Evolutionary conservation across 257 asterid species (phyloP).

Genomic region (Nicotiana sylvestris): DNA sequence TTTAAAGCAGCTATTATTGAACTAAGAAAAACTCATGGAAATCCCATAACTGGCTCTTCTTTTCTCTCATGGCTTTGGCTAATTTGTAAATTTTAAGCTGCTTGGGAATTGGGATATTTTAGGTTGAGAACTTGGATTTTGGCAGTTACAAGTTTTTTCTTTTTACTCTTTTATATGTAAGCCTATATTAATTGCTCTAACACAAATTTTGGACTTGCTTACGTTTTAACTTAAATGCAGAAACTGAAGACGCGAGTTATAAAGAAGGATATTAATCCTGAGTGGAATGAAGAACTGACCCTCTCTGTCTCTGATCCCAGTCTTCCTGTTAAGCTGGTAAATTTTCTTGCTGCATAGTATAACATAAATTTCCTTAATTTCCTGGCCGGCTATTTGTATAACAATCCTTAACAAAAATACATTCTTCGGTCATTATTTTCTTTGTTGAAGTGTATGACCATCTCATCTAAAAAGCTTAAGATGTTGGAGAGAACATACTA

Average conservation of each 20-base stretch:
- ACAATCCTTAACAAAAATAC: too few relatives aligned
- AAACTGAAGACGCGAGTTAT: constrained; percentile 80
- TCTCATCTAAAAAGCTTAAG: too few relatives aligned
- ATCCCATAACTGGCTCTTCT: neutral
- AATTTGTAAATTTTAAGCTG: too few relatives aligned
- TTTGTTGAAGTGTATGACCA: too few relatives aligned
- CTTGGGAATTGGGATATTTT: too few relatives aligned
- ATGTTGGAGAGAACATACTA: too few relatives aligned
- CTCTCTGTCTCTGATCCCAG: constrained; percentile 57
- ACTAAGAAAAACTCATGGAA: neutral
- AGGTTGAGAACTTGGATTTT: neutral
- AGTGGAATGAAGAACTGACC: constrained; percentile 86
- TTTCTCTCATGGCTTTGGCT: neutral
- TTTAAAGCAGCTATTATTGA: neutral
- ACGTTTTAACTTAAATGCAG: constrained; percentile 31
- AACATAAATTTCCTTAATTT: neutral
- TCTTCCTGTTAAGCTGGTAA: constrained; percentile 48
- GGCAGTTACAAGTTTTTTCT: neutral
- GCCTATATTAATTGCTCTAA: neutral
- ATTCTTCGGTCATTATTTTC: too few relatives aligned
- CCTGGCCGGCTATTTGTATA: too few relatives aligned
- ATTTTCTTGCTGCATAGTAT: neutral
- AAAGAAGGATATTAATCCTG: constrained; percentile 74
- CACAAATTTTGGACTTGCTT: neutral
- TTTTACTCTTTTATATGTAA: neutral